Evolutionary conservation across 345 rosid genomes (phyloP).

Genomic region (Salix exigua): DNA sequence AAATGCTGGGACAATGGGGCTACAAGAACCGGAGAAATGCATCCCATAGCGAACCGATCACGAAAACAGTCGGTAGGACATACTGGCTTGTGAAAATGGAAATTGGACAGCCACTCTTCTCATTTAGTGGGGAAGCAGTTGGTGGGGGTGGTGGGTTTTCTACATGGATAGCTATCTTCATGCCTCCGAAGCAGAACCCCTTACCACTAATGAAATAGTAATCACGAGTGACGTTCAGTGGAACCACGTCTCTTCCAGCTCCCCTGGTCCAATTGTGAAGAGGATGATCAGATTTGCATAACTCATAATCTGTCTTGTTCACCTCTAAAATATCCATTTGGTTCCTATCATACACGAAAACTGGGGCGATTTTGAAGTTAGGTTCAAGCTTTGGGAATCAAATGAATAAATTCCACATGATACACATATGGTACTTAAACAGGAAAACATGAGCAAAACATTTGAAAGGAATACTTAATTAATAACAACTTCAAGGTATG

Average conservation of each 20-base stretch:
- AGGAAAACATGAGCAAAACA: neutral
- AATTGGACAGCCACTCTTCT: conserved; percentile 32
- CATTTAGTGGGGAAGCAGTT: conserved; percentile 30
- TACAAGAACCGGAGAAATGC: conserved; percentile 42
- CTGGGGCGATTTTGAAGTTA: conserved; percentile 28
- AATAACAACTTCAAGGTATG: neutral
- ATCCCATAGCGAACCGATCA: conserved; percentile 52
- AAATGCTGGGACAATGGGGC: neutral
- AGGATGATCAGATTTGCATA: conserved; percentile 64
- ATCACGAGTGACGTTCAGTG: conserved; percentile 64
- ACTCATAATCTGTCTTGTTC: conserved; percentile 67
- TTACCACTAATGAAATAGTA: conserved; percentile 80
- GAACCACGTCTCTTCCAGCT: conserved; percentile 89
- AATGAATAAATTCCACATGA: neutral
- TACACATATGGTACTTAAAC: too few species aligned
- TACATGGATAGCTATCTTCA: conserved; percentile 62
- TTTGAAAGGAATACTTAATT: neutral
- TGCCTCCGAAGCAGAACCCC: conserved; percentile 84
- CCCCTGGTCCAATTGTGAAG: conserved; percentile 80
- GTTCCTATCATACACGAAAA: conserved; percentile 86
- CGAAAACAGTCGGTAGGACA: conserved; percentile 42
- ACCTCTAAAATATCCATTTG: conserved; percentile 83
- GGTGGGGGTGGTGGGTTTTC: conserved; percentile 79
- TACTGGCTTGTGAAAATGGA: conserved; percentile 28
- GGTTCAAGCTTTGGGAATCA: neutral